phyloP scores from a whole-genome alignment of 805 yeast genomes.

The Barnettozyma sp. region DNA sequence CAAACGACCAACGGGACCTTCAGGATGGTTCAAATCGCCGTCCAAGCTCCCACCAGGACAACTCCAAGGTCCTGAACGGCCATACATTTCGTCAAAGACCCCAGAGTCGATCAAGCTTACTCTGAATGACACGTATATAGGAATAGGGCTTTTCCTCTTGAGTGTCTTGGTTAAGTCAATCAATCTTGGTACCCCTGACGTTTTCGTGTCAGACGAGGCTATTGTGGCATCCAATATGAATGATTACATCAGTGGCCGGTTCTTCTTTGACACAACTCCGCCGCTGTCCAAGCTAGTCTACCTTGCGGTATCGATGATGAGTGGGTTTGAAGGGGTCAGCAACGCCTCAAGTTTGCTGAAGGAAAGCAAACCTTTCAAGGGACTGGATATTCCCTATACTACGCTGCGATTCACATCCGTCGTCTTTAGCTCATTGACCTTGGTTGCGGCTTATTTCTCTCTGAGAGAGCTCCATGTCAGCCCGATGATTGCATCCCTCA shows the following conservation, averaged over 20 bases:
- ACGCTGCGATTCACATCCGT: conserved; percentile 54
- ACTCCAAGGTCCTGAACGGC: conserved; percentile 28
- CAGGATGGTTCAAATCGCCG: not conserved
- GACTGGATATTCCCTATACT: conserved; percentile 37
- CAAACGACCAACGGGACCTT: conserved; percentile 3
- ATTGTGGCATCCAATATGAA: conserved; percentile 35
- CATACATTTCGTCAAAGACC: conserved; percentile 26
- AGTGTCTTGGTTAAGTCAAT: conserved; percentile 28
- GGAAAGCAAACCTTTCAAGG: conserved; percentile 14
- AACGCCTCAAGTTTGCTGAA: conserved; percentile 8
- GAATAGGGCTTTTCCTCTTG: conserved; percentile 19
- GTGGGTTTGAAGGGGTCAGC: conserved; percentile 42
- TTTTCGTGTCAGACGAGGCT: conserved; percentile 44
- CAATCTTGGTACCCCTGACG: conserved; percentile 30
- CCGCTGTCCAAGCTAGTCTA: conserved; percentile 59
- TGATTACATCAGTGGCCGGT: conserved; percentile 48
- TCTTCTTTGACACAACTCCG: conserved; percentile 68
- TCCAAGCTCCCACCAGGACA: conserved; percentile 24
- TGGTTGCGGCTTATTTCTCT: conserved; percentile 47
- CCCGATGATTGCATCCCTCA: conserved; percentile 41
- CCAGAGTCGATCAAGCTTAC: conserved; percentile 13
- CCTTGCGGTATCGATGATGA: conserved; percentile 44
- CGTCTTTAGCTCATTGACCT: conserved; percentile 44
- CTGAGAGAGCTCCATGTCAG: conserved; percentile 52
- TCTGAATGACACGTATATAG: conserved; percentile 15